Evolutionary conservation across 768 basidiomycete genomes (phyloP), one percentile per base, ranked within the genome.

Genomic region (Naganishia randhawae): DNA sequence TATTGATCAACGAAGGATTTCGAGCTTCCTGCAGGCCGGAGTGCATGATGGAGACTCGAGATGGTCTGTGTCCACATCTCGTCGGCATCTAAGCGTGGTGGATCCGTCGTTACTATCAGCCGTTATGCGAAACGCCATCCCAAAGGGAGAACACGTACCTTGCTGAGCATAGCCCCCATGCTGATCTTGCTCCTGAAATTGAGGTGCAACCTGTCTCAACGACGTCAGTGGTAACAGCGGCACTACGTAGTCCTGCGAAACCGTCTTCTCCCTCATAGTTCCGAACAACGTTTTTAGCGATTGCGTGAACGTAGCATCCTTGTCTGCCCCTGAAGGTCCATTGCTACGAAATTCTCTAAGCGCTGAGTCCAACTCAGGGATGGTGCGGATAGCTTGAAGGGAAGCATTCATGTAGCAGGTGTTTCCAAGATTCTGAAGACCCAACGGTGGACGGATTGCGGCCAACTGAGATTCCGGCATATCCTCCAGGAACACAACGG

Each of bases 321-420:
- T 14, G n/a, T 42, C 53, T 25, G 19, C 48, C 22, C 35, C 37
- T 27, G 35, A 16, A 11, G 52, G 35, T 1, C 35, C 10, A 27
- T 22, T 66, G 37, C 16, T 9, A 22, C 35, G 25, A 31, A 39
- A 89, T 86, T 81, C 80, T 74, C 79, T 79, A 25, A 97, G 83
- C 0, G 91, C 89, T 0, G 83, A 77, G 74, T 89, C 88, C 5
- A 99, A 84, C 73, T 96, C 92, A 1, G 94, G 93, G 57, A 99
- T 88, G 3, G 90, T 87, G 27, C 92, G 89, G 70, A 99, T 84
- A n/a, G 90, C 88, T 82, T 99, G 96, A 1, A 98, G 83, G 1
- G 91, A 92, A 0, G 96, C 87, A 77, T 95, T 98, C 89, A 97
- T 92, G 81, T 99, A 99, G 75, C 95, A 97, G 0, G 94, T 97